Conservation (phyloP, 352 stramenopile species). For the Phytophthora melonis region DNA sequence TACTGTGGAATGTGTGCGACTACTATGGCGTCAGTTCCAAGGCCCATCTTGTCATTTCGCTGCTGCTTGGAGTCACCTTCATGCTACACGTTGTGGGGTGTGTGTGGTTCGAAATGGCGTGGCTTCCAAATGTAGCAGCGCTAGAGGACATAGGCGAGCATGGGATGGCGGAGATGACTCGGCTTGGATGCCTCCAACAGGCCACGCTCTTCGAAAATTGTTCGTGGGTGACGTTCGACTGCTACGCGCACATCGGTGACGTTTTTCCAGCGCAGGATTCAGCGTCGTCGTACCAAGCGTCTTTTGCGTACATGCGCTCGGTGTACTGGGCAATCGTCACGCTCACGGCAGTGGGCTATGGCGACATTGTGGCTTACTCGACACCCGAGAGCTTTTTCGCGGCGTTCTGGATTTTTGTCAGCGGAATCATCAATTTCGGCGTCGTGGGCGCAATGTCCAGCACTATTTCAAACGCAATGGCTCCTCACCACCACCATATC, state of each 20-base stretch:
- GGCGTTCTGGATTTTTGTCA: constrained; percentile 78
- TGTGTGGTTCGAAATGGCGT: constrained; percentile 77
- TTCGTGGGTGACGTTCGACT: constrained; percentile 78
- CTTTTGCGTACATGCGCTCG: constrained; percentile 76
- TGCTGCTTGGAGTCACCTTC: constrained; percentile 62
- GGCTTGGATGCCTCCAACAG: constrained; percentile 54
- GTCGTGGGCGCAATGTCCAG: constrained; percentile 85
- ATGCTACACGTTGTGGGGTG: constrained; percentile 73
- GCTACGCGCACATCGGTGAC: constrained; percentile 65
- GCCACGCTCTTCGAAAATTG: constrained; percentile 69
- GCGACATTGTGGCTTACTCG: constrained; percentile 78
- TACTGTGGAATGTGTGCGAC: constrained; percentile 66
- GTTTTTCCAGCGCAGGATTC: constrained; percentile 57
- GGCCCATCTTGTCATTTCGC: constrained; percentile 50
- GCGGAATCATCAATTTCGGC: constrained; percentile 82
- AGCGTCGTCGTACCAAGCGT: constrained; percentile 48
- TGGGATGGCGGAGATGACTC: constrained; percentile 8
- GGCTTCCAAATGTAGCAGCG: constrained; percentile 20
- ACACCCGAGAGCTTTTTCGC: constrained; percentile 79
- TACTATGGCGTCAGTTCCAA: constrained; percentile 75
- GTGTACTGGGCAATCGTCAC: constrained; percentile 84
- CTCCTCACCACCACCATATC: constrained; percentile 66
- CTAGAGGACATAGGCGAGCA: background rate
- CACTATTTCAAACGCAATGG: constrained; percentile 77
- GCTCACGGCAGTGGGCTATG: constrained; percentile 76